A percentile compares a stretch with the other conserved stretches of the same genome.
Conservation (phyloP, 768 basidiomycete species). For the Mycena metata region DNA sequence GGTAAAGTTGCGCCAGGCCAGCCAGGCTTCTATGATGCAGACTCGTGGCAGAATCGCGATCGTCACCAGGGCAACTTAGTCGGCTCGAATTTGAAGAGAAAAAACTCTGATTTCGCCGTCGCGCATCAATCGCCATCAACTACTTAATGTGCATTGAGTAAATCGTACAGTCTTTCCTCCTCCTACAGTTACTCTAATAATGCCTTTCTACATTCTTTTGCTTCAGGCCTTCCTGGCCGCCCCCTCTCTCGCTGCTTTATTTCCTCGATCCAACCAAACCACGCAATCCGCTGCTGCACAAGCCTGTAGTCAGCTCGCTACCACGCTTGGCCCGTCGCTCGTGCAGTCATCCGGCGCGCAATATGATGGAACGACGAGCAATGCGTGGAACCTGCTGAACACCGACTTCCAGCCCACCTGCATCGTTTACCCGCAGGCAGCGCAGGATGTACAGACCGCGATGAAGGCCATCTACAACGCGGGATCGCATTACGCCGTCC, state of each 20-base stretch:
- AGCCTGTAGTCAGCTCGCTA: slow-evolving; percentile 22
- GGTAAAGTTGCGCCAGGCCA: too few relatives aligned
- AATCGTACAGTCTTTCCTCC: too few relatives aligned
- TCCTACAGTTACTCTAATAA: too few relatives aligned
- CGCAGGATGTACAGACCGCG: slow-evolving; percentile 50
- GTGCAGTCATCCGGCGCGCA: slow-evolving; percentile 24
- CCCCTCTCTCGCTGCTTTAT: neutral
- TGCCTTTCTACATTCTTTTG: too few relatives aligned
- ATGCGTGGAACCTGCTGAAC: slow-evolving; percentile 53
- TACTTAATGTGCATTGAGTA: too few relatives aligned
- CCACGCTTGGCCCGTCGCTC: slow-evolving; percentile 16
- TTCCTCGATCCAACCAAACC: slow-evolving; percentile 4
- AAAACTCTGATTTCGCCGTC: too few relatives aligned
- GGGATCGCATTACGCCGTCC: slow-evolving; percentile 56
- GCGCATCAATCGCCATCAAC: too few relatives aligned
- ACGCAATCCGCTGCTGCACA: slow-evolving; percentile 11
- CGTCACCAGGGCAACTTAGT: too few relatives aligned
- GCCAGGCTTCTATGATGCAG: too few relatives aligned
- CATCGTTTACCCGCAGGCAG: slow-evolving; percentile 50
- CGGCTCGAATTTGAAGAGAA: too few relatives aligned
- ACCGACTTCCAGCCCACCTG: slow-evolving; percentile 49
- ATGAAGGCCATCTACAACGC: slow-evolving; percentile 53
- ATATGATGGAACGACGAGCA: slow-evolving; percentile 24
- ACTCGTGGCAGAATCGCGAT: too few relatives aligned
- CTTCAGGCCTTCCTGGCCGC: neutral